Evolutionary conservation across 495 filamentous ascomycete species (phyloP), one percentile per base, ranked within the genome.

Genomic region (Daldinia decipiens): DNA sequence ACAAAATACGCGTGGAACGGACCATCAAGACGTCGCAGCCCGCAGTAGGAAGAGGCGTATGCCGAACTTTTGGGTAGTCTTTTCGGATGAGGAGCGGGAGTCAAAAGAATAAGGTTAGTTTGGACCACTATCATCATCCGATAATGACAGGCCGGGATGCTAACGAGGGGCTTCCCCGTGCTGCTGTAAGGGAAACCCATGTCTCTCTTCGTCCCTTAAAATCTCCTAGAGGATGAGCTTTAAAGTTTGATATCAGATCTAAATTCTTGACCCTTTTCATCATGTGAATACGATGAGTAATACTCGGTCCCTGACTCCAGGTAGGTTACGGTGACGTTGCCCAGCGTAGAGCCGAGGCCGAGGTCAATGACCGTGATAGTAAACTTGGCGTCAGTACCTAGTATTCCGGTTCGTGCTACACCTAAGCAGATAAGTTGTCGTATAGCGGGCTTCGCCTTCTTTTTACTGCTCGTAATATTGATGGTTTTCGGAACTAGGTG

Each of bases 41-140:
- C 9, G 43, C 8, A 21, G 21, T 24, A 24, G 43, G 11, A 21
- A 24, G 21, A 21, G 17, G 19, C 21, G 4, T 24, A 24, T 24
- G 8, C 17, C 43, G 24, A 47, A 24, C 19, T 12, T 19, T 24
- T 47, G 21, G 3, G 3, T 5, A 47, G 43, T 45, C 19, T 12
- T 21, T 45, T 47, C 24, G 19, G 21, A 5, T 13, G 34, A 36
- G 34, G 11, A 36, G 7, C 32, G 32, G 43, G 43, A 21, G 5
- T 47, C 19, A 11, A 47, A 47, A 47, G 19, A 9, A 47, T 53
- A 31, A 53, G 50, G 50, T 53, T 53, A 53, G 17, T 53, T 31
- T 15, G 27, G 26, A 8, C 39, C 27, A 24, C n/a, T 26, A 27
- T n/a, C 5, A 53, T 26, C 19, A 21, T 11, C 9, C 43, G 43